Conservation (phyloP, 2,329 filamentous ascomycete genomes). For the Conoideocrella luteorostrata region DNA sequence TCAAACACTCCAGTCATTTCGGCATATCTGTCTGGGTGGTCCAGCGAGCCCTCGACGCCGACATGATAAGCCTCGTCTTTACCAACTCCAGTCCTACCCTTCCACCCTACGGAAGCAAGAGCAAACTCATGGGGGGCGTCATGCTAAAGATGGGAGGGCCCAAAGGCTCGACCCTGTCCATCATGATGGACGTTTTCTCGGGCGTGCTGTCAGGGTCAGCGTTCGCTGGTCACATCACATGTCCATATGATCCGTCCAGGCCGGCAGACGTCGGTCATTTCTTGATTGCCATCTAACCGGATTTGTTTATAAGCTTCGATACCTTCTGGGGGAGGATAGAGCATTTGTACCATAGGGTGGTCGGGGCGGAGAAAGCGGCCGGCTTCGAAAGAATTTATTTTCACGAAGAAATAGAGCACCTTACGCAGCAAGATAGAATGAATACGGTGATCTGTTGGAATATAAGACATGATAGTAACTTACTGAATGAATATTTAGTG, state of each 20-base stretch:
- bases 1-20: constrained; percentile 76
- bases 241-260: constrained; percentile 66
- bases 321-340: constrained; percentile 61
- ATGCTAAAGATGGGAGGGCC: constrained; percentile 85
- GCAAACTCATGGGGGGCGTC: constrained; percentile 67
- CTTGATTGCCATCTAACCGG: constrained; percentile 64
- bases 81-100: constrained; percentile 68
- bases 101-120: constrained; percentile 62
- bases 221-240: constrained; percentile 70
- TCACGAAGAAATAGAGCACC: constrained; percentile 56
- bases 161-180: constrained; percentile 68
- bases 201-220: constrained; percentile 71
- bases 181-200: constrained; percentile 90
- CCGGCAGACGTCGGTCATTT: constrained; percentile 71
- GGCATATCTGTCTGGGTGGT: constrained; percentile 80
- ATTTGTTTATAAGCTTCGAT: constrained; percentile 64
- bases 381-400: constrained; percentile 55
- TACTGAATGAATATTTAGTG: too few relatives aligned
- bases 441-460: constrained; percentile 50
- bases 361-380: constrained; percentile 45
- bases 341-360: constrained; percentile 46
- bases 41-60: constrained; percentile 66
- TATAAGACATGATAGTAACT: too few relatives aligned
- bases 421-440: constrained; percentile 43
- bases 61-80: constrained; percentile 65